Conservation (phyloP, 2,329 filamentous ascomycete genomes). For the Torrubiella hemipterigena region DNA sequence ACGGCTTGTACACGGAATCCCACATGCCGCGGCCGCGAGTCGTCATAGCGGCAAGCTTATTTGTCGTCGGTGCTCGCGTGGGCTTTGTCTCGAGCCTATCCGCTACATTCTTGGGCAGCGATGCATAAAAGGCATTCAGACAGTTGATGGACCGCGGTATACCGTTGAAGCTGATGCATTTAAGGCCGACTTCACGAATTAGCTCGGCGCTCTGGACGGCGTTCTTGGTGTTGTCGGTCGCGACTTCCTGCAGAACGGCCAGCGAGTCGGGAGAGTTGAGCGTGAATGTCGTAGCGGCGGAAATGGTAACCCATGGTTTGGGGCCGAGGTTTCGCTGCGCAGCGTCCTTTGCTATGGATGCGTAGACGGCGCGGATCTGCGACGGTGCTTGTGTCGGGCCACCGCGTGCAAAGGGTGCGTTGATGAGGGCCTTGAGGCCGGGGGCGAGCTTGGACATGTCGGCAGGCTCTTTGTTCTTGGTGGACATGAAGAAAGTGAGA, state of each 20-base stretch:
- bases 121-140: constrained; percentile 57
- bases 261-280: constrained; percentile 76
- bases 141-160: constrained; percentile 78
- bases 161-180: constrained; percentile 71
- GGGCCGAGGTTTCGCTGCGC: constrained; percentile 46
- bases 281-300: constrained; percentile 71
- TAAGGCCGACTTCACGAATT: constrained; percentile 64
- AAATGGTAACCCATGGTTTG: constrained; percentile 55
- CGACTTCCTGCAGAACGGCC: constrained; percentile 45
- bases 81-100: constrained; percentile 41
- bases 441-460: constrained; percentile 63
- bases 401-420: constrained; percentile 53
- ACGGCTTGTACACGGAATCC: constrained; percentile 66
- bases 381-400: constrained; percentile 52
- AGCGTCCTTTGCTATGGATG: constrained; percentile 51
- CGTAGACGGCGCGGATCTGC: constrained; percentile 52
- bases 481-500: not conserved
- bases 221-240: constrained; percentile 17
- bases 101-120: constrained; percentile 45
- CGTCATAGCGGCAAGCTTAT: constrained; percentile 42
- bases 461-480: constrained; percentile 10
- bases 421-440: constrained; percentile 62
- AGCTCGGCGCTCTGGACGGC: constrained; percentile 49
- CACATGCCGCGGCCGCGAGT: constrained; percentile 54
- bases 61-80: constrained; percentile 37